These are phyloP conservation scores for Leucosporidium creatinivorum DNA, from an alignment of 768 basidiomycete genomes.

Conservation along the genomic window DNA sequence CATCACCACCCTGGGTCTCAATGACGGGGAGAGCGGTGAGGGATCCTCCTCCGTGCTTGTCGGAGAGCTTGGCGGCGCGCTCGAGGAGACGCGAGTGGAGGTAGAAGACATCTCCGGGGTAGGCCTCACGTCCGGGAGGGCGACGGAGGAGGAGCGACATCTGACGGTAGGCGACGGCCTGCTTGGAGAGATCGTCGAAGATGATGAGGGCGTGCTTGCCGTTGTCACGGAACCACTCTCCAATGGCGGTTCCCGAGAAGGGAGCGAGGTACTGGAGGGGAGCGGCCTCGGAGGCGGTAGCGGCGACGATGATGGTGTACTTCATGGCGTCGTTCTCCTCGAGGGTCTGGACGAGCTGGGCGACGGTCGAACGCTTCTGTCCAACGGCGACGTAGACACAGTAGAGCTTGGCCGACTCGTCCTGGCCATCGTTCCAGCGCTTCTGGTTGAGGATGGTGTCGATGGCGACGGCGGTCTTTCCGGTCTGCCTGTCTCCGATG, in stretches of 20 bases:
- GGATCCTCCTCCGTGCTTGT: constrained; percentile 96
- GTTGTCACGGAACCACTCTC: constrained; percentile 99
- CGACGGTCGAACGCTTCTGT: constrained; percentile 99
- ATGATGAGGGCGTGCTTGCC: constrained; percentile 99
- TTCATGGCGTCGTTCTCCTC: constrained; percentile 99
- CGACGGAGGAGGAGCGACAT: constrained; percentile 99
- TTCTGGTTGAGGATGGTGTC: constrained; percentile 99
- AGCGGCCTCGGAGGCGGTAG: constrained; percentile 98
- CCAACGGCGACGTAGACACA: constrained; percentile 99
- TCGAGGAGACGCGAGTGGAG: constrained; percentile 99
- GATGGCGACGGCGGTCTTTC: constrained; percentile 98
- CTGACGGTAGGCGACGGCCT: constrained; percentile 99
- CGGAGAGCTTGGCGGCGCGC: constrained; percentile 99
- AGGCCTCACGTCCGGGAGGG: constrained; percentile 99
- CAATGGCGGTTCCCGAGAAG: constrained; percentile 99
- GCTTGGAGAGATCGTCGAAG: constrained; percentile 99
- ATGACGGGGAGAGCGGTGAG: constrained; percentile 98
- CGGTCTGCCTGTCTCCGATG: constrained; percentile 99
- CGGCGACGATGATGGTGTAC: constrained; percentile 98
- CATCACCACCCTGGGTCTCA: constrained; percentile 99
- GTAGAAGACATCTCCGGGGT: constrained; percentile 77
- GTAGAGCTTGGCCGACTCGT: constrained; percentile 97
- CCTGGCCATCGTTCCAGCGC: constrained; percentile 96
- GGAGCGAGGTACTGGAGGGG: constrained; percentile 99
- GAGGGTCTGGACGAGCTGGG: constrained; percentile 97